Evolutionary conservation across 805 yeast species (phyloP).

Genomic region (Kodamaea nitidulidarum): DNA sequence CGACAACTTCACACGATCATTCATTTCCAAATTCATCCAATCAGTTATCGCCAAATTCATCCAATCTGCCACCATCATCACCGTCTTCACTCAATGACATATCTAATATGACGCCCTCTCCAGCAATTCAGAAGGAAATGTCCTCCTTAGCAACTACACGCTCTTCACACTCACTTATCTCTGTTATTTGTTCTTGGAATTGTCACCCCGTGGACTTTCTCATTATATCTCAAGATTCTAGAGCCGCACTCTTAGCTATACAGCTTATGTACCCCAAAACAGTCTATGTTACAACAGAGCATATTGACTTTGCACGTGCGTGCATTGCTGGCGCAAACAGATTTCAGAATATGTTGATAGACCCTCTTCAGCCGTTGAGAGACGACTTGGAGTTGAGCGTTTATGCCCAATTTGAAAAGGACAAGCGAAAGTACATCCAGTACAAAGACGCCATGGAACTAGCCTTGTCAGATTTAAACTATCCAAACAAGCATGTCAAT

Average conservation of each 20-base stretch:
- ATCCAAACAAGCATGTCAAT: neutral
- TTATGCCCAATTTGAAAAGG: conserved; percentile 70
- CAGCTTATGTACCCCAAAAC: conserved; percentile 1
- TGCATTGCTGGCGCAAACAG: conserved; percentile 1
- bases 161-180: neutral
- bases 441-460: conserved; percentile 61
- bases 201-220: neutral
- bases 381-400: conserved; percentile 54
- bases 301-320: neutral
- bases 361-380: conserved; percentile 72
- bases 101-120: too few relatives aligned
- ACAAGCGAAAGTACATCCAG: conserved; percentile 59
- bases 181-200: neutral
- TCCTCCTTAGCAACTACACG: neutral
- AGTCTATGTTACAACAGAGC: neutral
- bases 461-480: conserved; percentile 40
- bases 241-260: neutral
- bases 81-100: too few relatives aligned
- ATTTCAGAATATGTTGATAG: conserved; percentile 17
- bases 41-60: too few relatives aligned
- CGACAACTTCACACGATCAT: too few relatives aligned
- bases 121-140: too few relatives aligned
- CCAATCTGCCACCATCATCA: too few relatives aligned
- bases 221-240: neutral
- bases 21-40: too few relatives aligned